Base-by-base conservation (phyloP, 805 yeast species). In the Zygosaccharomyces pseudorouxii region DNA sequence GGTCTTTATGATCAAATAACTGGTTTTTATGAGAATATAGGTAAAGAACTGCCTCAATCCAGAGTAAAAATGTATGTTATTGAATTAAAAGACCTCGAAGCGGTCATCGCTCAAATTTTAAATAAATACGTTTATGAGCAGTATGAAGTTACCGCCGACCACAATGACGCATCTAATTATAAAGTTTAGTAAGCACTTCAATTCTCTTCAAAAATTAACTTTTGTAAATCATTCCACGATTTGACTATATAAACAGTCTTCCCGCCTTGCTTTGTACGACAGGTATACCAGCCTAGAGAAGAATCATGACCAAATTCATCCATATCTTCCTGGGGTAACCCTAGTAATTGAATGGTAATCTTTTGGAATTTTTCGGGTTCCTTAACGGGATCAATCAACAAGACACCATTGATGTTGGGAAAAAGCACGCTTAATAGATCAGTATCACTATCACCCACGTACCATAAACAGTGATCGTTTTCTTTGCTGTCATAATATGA, bases 361-460 rank as follows among this genome's bases (percentile, higher is more conserved):
- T 54, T 57, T 11, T 28, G n/a, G 45, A 58, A 58, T 38, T 61
- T 62, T 22, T 48, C 27, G n/a, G 41, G 42, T 29, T 58, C 52
- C 16, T 46, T 48, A 5, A 16, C 16, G n/a, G 64, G 64, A 47
- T 59, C 52, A 7, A 62, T 9, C 29, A 63, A 30, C 14, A 64
- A 43, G 10, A 60, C 49, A 11, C 68, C 68, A 46, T 62, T 59
- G 0, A 61, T 57, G 12, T 47, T 41, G 2, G 66, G 66, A 37
- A 62, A 58, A 19, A 65, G 50, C 11, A 63, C 47, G 25, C 61
- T 40, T 12, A 64, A 51, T 12, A 64, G 41, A 49, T 65, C 70
- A 1, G 67, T 61, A 37, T 60, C 64, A 45, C 70, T 65, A 41
- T 65, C 70, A 10, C 70, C 70, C 18, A 64, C 48, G 47, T 59